phyloP scores from a whole-genome alignment of 257 asterid species.

The Cinchona pubescens region DNA sequence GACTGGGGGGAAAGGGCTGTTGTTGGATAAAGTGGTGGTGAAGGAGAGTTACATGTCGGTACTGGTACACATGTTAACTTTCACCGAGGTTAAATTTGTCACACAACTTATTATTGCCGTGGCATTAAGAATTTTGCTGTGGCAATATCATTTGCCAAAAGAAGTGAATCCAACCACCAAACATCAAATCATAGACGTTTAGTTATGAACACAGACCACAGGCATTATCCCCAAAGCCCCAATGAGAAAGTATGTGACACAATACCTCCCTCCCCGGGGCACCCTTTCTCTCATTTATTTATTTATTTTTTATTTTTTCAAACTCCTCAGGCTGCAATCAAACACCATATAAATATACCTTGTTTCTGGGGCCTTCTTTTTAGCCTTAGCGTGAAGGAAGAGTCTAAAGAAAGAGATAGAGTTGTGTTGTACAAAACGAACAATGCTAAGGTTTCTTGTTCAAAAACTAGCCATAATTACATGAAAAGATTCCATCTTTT shows the following conservation, averaged over 20 bases:
- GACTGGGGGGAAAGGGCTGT: no score
- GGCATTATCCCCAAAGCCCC: neutral
- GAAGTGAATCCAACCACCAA: no score
- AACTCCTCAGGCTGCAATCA: neutral
- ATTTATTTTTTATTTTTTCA: neutral
- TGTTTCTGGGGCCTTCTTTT: constrained; percentile 60
- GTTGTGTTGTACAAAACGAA: constrained; percentile 4
- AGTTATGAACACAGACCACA: no score
- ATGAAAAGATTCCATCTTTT: neutral
- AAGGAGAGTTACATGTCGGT: no score
- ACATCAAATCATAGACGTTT: no score
- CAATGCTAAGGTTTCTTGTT: constrained; percentile 28
- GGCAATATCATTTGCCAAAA: no score
- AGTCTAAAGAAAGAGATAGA: neutral
- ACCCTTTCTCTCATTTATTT: no score
- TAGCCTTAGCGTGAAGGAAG: constrained; percentile 20
- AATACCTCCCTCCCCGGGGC: constrained; percentile 7
- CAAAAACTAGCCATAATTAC: neutral
- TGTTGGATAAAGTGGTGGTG: no score
- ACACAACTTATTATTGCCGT: no score
- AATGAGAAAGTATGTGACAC: neutral
- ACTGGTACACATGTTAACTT: no score
- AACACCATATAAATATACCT: constrained; percentile 15
- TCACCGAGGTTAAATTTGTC: no score
- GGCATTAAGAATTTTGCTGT: no score